Base-by-base conservation (phyloP, 2,329 filamentous ascomycete species). In the Dothideomycetes sp. region DNA sequence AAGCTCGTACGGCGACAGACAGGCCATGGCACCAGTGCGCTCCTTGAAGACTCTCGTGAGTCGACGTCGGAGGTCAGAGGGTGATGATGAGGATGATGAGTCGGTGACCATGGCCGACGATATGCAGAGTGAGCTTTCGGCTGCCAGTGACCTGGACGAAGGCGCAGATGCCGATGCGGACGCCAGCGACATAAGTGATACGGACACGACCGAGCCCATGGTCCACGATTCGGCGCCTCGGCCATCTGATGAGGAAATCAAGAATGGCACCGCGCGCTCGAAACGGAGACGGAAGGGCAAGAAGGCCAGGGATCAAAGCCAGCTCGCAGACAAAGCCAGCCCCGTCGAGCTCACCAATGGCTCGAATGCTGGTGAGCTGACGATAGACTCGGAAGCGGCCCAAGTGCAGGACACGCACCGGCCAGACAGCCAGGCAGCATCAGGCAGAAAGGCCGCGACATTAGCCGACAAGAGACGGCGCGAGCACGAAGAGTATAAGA, bases 401-500 rank as follows among this genome's bases (percentile, higher is more conserved):
- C 7, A 27, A 7, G 22, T 27, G 22, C 22, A 7, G 12, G 22
- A 27, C 22, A 7, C 22, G 22, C 7, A 12, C 22, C 7, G 22
- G 10, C 60, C 59, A 18, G 24, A 36, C 12, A 37, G 31, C 30
- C 29, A 42, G 10, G 15, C 32, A 8, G 34, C 16, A n/a, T 34
- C 19, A 18, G 43, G 8, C 33, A 35, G 34, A 52, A 53, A 32
- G 48, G 47, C 71, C 47, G 77, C 80, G 52, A 70, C 73, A 24
- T 65, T 75, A 43, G 73, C 74, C 38, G 83, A 91, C 47, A 73
- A 77, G 48, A 79, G 84, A 59, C 78, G 84, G 48, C 79, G 83
- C 50, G 88, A 95, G 55, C 85, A 94, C 53, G 87, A 94, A 48
- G 85, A 94, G 55, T 93, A 94, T 65, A 79, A 81, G 63, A 85